These are phyloP conservation scores for Apiospora kogelbergensis DNA, from an alignment of 2,329 filamentous ascomycete genomes.

Conservation along the genomic window DNA sequence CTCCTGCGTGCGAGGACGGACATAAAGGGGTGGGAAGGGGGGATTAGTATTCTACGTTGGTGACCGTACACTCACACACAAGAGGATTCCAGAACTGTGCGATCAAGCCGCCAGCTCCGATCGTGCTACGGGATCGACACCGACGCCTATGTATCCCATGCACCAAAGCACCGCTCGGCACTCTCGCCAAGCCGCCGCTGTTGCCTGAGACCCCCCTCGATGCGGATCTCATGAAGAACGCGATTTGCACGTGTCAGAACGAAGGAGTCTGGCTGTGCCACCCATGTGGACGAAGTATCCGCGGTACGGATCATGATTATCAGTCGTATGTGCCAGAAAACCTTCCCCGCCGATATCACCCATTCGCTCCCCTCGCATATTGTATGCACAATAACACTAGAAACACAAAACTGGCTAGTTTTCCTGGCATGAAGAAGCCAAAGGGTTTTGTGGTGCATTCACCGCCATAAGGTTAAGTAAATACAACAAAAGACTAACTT, in stretches of 20 bases:
- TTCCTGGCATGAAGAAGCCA: background rate
- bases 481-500: conserved; percentile 5
- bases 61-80: background rate
- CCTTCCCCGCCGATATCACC: background rate
- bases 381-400: background rate
- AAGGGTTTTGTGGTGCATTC: background rate
- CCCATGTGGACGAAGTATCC: conserved; percentile 74
- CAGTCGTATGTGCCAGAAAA: conserved; percentile 43
- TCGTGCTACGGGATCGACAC: conserved; percentile 70
- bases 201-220: conserved; percentile 47
- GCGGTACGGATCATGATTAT: conserved; percentile 59
- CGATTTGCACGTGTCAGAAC: conserved; percentile 51
- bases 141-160: conserved; percentile 80
- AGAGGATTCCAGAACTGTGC: conserved; percentile 71
- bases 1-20: background rate
- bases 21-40: background rate
- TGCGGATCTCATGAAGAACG: conserved; percentile 56
- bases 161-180: conserved; percentile 66
- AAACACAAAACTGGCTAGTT: background rate
- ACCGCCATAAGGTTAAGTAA: background rate
- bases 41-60: background rate
- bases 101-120: conserved; percentile 73
- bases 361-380: background rate
- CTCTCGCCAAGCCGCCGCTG: conserved; percentile 47
- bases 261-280: conserved; percentile 80